phyloP scores from a whole-genome alignment of 2,329 filamentous ascomycete species.

The Fusarium domesticum region DNA sequence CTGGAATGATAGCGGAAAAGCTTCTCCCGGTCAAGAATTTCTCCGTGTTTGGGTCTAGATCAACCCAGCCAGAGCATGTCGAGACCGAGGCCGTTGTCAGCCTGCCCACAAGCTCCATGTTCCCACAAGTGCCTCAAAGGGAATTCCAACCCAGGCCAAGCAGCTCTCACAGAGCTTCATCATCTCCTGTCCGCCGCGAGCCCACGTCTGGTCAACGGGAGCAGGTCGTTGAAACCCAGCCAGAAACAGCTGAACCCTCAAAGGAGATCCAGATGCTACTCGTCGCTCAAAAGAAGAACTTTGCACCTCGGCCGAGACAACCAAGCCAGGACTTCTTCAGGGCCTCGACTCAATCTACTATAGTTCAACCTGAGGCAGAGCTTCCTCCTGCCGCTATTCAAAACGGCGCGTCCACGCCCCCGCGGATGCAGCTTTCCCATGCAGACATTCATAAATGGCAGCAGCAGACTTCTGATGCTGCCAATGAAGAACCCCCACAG shows the following conservation, averaged over 20 bases:
- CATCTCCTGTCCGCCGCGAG: background rate
- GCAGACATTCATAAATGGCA: slow-evolving; percentile 43
- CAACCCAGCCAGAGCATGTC: slow-evolving; percentile 19
- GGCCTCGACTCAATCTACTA: slow-evolving; percentile 28
- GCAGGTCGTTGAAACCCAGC: slow-evolving; percentile 10
- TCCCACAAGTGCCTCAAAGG: slow-evolving; percentile 35
- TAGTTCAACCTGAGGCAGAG: slow-evolving; percentile 4
- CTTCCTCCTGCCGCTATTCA: background rate
- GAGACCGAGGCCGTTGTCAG: slow-evolving; percentile 15
- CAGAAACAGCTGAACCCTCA: slow-evolving; percentile 29
- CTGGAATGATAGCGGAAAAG: slow-evolving; percentile 34
- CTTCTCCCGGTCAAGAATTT: slow-evolving; percentile 28
- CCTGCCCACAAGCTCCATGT: slow-evolving; percentile 40
- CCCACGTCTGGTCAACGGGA: background rate
- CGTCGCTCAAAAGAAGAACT: slow-evolving; percentile 48
- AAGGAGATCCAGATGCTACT: slow-evolving; percentile 34
- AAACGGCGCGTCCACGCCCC: slow-evolving; percentile 31
- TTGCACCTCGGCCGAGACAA: slow-evolving; percentile 43
- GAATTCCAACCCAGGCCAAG: slow-evolving; percentile 29
- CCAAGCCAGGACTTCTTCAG: slow-evolving; percentile 40
- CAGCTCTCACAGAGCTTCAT: background rate
- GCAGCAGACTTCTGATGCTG: slow-evolving; percentile 37
- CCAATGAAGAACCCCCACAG: slow-evolving; percentile 37
- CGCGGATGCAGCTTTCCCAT: slow-evolving; percentile 41
- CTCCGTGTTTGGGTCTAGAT: slow-evolving; percentile 12